Evolutionary conservation across 2,329 filamentous ascomycete species (phyloP).

Genomic region (Hypomyces perniciosus): DNA sequence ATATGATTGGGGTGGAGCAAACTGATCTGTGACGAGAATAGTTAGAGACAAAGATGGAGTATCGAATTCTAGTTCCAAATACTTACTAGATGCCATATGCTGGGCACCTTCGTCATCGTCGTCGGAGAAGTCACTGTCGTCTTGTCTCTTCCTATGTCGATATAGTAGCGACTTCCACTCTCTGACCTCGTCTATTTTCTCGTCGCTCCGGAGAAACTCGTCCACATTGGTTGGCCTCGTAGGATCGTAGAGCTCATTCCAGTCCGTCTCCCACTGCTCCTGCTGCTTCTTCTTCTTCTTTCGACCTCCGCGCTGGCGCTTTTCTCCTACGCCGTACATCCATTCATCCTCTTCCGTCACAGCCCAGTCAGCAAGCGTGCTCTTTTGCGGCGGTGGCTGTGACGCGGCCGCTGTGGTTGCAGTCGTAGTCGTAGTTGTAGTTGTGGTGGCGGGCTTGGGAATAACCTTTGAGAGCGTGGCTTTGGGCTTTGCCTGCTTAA

Average conservation of each 20-base stretch:
- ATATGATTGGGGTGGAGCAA: constrained; percentile 53
- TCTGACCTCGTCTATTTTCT: constrained; percentile 69
- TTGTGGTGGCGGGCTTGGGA: constrained; percentile 23
- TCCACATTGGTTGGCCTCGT: constrained; percentile 75
- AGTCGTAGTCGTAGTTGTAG: constrained; percentile 29
- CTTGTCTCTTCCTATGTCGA: constrained; percentile 52
- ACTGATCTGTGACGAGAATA: constrained; percentile 40
- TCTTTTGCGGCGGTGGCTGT: constrained; percentile 48
- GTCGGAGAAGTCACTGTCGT: constrained; percentile 33
- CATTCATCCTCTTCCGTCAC: constrained; percentile 75
- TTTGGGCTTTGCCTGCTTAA: constrained; percentile 55
- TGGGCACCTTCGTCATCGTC: constrained; percentile 32
- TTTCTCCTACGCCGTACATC: constrained; percentile 56
- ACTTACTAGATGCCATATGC: constrained; percentile 29
- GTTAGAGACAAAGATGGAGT: neutral
- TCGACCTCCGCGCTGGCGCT: constrained; percentile 69
- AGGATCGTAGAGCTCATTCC: constrained; percentile 89
- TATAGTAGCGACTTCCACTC: constrained; percentile 85
- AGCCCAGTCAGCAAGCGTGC: constrained; percentile 74
- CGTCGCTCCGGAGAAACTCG: constrained; percentile 77
- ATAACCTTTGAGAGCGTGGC: constrained; percentile 47
- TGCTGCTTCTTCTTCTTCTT: constrained; percentile 65
- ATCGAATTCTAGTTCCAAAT: neutral
- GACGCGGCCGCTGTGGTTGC: constrained; percentile 27
- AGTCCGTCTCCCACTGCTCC: constrained; percentile 60